Conservation (phyloP, 192 early-diverging fungal genomes). For the Coemansia sp. region DNA sequence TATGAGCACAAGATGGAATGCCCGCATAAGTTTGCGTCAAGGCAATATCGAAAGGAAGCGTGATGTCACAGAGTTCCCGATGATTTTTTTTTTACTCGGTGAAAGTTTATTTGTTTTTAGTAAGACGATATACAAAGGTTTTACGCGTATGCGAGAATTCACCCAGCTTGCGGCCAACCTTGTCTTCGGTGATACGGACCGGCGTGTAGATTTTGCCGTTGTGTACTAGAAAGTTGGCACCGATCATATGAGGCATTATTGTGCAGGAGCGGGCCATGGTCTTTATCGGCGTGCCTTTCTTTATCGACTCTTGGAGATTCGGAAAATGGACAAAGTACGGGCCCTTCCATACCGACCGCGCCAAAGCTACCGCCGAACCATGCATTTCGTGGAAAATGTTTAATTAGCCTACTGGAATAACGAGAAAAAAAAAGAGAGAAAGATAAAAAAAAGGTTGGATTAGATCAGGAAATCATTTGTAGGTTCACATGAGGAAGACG, state of each 20-base stretch:
- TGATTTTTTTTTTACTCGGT: too few species aligned
- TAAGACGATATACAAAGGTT: slow-evolving; percentile 73
- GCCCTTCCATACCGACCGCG: slow-evolving; percentile 71
- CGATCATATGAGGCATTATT: slow-evolving; percentile 87
- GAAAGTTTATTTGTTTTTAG: slow-evolving; percentile 65
- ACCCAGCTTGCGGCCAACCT: slow-evolving; percentile 92
- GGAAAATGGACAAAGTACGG: slow-evolving; percentile 57
- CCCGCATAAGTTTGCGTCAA: too few species aligned
- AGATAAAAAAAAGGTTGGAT: too few species aligned
- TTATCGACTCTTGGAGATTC: slow-evolving; percentile 61
- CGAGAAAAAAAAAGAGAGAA: too few species aligned
- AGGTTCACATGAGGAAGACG: too few species aligned
- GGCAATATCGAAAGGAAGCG: too few species aligned
- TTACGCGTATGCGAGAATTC: slow-evolving; percentile 92
- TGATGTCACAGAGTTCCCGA: too few species aligned
- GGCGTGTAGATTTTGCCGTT: slow-evolving; percentile 90
- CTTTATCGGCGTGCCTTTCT: slow-evolving; percentile 61
- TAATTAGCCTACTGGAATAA: too few species aligned
- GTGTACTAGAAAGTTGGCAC: slow-evolving; percentile 85
- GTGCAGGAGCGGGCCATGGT: slow-evolving; percentile 80
- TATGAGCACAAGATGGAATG: too few species aligned
- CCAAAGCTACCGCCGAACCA: slow-evolving; percentile 15
- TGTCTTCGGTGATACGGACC: slow-evolving; percentile 81
- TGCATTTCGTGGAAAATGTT: slow-evolving; percentile 13
- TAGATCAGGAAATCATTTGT: too few species aligned